Conservation (phyloP, 768 basidiomycete genomes). For the Boletus pseudopeckii region DNA sequence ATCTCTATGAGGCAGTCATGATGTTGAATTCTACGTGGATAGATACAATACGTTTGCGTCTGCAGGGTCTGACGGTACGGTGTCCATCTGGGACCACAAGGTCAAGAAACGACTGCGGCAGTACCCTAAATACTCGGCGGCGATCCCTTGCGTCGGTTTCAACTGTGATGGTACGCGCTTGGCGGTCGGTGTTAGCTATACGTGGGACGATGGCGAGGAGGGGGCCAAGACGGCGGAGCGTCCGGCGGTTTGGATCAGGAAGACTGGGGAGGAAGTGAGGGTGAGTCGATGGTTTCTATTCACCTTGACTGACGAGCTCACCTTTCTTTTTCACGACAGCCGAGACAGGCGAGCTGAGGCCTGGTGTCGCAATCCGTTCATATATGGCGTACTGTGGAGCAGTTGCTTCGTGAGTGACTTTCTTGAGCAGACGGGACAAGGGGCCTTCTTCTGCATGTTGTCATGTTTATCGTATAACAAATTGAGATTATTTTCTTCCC, state of each 20-base stretch:
- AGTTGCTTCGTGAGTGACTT: not conserved
- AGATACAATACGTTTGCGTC: conserved; percentile 95
- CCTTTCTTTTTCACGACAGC: not conserved
- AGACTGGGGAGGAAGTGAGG: conserved; percentile 76
- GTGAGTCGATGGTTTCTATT: conserved; percentile 34
- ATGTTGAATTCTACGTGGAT: not conserved
- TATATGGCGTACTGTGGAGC: not conserved
- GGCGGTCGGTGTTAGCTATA: conserved; percentile 84
- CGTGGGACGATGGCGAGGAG: conserved; percentile 84
- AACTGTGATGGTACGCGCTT: conserved; percentile 79
- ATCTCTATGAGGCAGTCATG: not conserved
- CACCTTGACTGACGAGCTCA: not conserved
- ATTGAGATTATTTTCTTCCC: not conserved
- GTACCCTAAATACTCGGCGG: conserved; percentile 72
- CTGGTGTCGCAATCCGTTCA: not conserved
- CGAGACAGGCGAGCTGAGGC: conserved; percentile 22
- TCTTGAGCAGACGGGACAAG: not conserved
- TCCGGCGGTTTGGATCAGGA: conserved; percentile 59
- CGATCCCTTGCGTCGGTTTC: conserved; percentile 80
- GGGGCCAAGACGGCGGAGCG: conserved; percentile 62
- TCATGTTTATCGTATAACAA: not conserved
- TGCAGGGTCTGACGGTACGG: conserved; percentile 89
- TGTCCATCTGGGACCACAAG: conserved; percentile 96
- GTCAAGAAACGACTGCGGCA: conserved; percentile 94
- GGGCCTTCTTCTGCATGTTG: not conserved